Evolutionary conservation across 2,329 filamentous ascomycete genomes (phyloP), one percentile per base, ranked within the genome.

Genomic region (Neonectria ditissima): DNA sequence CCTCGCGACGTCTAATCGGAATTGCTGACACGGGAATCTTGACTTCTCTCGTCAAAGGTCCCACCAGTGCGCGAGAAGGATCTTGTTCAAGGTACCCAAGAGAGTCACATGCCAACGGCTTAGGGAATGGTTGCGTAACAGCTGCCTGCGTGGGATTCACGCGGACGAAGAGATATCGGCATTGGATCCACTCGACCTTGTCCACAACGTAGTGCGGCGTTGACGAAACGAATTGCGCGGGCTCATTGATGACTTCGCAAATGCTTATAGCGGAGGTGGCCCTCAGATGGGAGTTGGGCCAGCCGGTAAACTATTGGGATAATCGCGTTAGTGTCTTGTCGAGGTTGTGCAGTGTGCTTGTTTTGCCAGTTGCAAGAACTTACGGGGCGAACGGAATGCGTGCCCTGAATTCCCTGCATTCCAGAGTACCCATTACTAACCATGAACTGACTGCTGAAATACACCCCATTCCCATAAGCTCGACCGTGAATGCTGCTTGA

Each of bases 171-270:
- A 97, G 83, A 77, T 97, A 97, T 45, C 94, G 87, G 26, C 93
- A 94, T 73, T 97, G 93, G 63, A 97, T 94, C 94, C 94, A 97
- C 72, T 97, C 91, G 10, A 91, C 80, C 47, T 93, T 83, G 26
- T 86, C 76, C 1, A 97, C 89, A 9, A 97, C 94, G 50, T 92
- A 89, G 78, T 89, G 88, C 0, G 90, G 90, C 0, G 0, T 67
- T 0, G 9, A 70, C 65, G 80, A 84, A 5, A 84, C 77, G 71
- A 92, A 97, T 47, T 90, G 73, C 0, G 76, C 54, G 0, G 93
- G 89, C 0, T 84, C 83, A 74, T 97, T 97, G 72, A 97, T 88
- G 47, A 97, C 89, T 75, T 97, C 94, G 71, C 94, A 96, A 48
- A 97, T 80, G 32, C 92, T 92, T 47, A 97, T 80, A 1, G 90